Conservation (phyloP, 176 grass and related monocot species). For the barley (Hordeum vulgare) region DNA sequence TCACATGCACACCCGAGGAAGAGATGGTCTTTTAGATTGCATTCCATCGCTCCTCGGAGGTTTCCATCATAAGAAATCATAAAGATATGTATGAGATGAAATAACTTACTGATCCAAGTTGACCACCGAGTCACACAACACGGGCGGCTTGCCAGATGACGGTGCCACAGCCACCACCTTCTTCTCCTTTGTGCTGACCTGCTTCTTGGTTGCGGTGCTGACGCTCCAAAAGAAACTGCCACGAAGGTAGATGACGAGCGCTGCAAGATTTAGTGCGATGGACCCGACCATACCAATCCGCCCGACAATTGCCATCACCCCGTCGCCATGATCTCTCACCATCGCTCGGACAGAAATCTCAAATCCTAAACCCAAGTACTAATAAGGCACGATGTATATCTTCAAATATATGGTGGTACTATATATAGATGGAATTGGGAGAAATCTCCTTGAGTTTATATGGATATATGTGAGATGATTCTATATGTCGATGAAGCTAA, state of each 20-base stretch:
- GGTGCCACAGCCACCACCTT: not conserved
- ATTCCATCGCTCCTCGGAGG: too few species aligned
- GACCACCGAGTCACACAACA: conserved; percentile 21
- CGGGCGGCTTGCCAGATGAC: conserved; percentile 4
- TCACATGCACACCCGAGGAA: not conserved
- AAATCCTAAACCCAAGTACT: not conserved
- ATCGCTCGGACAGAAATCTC: not conserved
- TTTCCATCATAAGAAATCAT: not conserved
- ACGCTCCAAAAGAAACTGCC: not conserved
- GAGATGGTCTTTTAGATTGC: too few species aligned
- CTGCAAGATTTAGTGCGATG: conserved; percentile 14
- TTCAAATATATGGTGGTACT: too few species aligned
- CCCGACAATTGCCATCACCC: not conserved
- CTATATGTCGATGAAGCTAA: too few species aligned
- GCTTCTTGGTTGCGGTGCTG: not conserved
- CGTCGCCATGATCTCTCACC: not conserved
- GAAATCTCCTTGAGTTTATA: too few species aligned
- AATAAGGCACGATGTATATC: not conserved
- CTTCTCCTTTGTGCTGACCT: not conserved
- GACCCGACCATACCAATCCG: conserved; percentile 17
- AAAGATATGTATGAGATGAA: not conserved
- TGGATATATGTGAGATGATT: too few species aligned
- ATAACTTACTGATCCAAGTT: conserved; percentile 67
- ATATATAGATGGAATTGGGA: too few species aligned
- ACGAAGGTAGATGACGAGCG: conserved; percentile 16